Conservation (phyloP, 225 moss, liverwort and hornwort species). For the Sphagnum contortum region DNA sequence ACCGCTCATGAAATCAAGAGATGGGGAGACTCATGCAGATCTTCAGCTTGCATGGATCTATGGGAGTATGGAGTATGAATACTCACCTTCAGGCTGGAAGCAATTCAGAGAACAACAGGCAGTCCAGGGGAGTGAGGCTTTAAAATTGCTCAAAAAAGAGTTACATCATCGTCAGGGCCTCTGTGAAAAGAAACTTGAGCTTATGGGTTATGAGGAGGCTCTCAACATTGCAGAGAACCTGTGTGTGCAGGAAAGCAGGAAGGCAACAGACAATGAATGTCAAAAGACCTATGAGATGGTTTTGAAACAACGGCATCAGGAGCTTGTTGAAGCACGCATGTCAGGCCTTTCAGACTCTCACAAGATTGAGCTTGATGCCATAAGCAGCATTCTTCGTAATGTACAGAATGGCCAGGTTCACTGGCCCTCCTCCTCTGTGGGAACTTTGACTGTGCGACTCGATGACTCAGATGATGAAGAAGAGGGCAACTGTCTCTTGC, state of each 20-base stretch:
- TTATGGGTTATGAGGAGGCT: conserved; percentile 27
- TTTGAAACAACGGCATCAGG: conserved; percentile 27
- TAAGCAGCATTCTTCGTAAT: conserved; percentile 26
- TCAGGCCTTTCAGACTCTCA: conserved; percentile 13
- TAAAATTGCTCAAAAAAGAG: conserved; percentile 20
- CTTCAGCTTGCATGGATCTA: conserved; percentile 39
- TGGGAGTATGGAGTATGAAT: conserved; percentile 22
- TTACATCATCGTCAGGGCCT: conserved; percentile 14
- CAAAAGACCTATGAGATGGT: conserved; percentile 22
- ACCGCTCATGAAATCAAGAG: conserved; percentile 28
- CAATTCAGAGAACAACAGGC: conserved; percentile 33
- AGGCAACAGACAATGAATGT: conserved; percentile 9
- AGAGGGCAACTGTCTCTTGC: conserved; percentile 25
- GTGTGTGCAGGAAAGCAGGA: conserved; percentile 24
- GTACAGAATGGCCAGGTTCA: conserved; percentile 14
- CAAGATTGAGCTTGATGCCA: conserved; percentile 24
- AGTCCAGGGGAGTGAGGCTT: conserved; percentile 19
- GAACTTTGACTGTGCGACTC: conserved; percentile 20
- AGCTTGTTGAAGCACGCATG: conserved; percentile 8
- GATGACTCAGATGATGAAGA: conserved; percentile 30
- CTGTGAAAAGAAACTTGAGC: conserved; percentile 29
- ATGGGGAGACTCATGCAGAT: conserved; percentile 19
- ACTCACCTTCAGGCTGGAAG: conserved; percentile 29
- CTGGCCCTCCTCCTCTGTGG: conserved; percentile 17
- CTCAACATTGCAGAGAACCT: conserved; percentile 24